Evolutionary conservation across 768 basidiomycete genomes (phyloP), one percentile per base, ranked within the genome.

Genomic region (Udeniomyces megalosporus): DNA sequence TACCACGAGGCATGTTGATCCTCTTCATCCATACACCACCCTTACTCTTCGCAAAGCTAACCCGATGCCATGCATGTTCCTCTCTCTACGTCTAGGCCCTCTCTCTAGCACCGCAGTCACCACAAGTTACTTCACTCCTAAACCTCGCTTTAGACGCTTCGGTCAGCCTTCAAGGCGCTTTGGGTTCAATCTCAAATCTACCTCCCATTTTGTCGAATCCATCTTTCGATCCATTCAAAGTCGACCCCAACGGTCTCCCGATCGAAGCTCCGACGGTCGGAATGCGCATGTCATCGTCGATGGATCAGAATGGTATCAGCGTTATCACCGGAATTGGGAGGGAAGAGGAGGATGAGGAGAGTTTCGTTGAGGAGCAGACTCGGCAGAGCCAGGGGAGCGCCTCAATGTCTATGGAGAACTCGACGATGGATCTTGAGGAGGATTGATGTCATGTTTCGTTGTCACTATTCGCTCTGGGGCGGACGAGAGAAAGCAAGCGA

Each of bases 1-100:
- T 97, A 95, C 67, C 95, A 99, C 71, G 88, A 92, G 77, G 92
- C 90, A 58, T 44, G 82, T 62, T 35, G 7, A 4, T 49, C 32
- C 20, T 56, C 24, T n/a, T 35, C 28, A 12, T 17, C 15, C 31
- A 3, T 15, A n/a, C 26, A 17, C n/a, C 38, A 22, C 17, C 7
- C 28, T 26, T 38, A 8, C n/a, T 50, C 28, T 50, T 22, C 22
- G 48, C 17, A 14, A 48, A n/a, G 49, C 35, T 26, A 24, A 44
- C 44, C 12, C 22, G 11, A n/a, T 1, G 4, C 24, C 22, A 17
- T 4, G 24, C 28, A 24, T 20, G 3, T 29, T 42, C 0, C 32
- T 14, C 42, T 26, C 8, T 46, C n/a, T 20, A 4, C 29, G 1
- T 32, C 10, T 49, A 68, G 66, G 68, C 68, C 20, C 52, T 69